Conservation (phyloP, 805 yeast genomes). For the Yamadazyma laniorum region DNA sequence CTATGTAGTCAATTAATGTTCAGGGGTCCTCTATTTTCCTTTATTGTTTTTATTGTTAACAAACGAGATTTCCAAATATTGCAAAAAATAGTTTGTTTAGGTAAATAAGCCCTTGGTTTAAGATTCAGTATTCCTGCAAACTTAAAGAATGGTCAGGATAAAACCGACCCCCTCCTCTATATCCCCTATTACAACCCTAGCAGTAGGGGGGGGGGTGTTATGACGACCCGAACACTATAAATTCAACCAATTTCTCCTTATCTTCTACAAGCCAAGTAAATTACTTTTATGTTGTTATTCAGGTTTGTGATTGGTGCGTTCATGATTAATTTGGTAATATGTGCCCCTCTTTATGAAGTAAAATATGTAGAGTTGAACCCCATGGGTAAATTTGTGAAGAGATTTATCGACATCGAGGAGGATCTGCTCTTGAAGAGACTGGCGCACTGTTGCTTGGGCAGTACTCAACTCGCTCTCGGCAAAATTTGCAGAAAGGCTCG, state of each 20-base stretch:
- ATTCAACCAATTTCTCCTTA: not conserved
- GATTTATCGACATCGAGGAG: slow-evolving; percentile 1
- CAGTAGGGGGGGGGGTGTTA: too few species aligned
- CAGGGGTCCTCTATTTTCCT: too few species aligned
- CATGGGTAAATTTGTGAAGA: slow-evolving; percentile 3
- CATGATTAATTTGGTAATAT: not conserved
- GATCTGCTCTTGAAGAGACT: not conserved
- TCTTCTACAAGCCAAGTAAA: too few species aligned
- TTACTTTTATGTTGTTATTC: slow-evolving; percentile 2
- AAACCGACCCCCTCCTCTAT: not conserved
- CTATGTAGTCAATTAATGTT: too few species aligned
- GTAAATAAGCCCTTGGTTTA: too few species aligned
- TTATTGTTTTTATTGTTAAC: too few species aligned
- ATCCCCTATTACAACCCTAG: too few species aligned
- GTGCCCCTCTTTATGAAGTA: slow-evolving; percentile 2
- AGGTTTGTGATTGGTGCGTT: not conserved
- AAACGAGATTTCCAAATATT: too few species aligned
- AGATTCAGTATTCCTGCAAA: too few species aligned
- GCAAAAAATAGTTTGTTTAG: too few species aligned
- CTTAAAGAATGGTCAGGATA: too few species aligned
- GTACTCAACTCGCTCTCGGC: not conserved
- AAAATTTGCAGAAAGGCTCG: slow-evolving; percentile 1
- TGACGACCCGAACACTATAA: slow-evolving; percentile 1
- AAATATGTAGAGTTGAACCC: slow-evolving; percentile 3
- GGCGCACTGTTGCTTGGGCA: not conserved